phyloP scores from a whole-genome alignment of 768 basidiomycete genomes.

The Paxillus ammoniavirescens region DNA sequence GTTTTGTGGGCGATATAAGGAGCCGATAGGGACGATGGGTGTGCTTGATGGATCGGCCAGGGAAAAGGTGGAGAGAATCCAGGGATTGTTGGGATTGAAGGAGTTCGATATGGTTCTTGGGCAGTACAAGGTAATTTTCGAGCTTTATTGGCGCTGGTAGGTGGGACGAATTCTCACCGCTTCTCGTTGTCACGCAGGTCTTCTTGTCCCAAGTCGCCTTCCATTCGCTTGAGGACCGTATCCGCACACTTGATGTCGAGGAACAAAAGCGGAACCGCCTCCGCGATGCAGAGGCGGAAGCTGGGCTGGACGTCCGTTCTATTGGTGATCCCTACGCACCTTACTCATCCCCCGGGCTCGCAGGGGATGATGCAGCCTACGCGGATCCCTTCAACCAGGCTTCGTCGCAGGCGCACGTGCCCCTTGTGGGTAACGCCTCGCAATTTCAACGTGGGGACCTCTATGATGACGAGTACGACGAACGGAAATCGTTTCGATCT shows the following conservation, averaged over 20 bases:
- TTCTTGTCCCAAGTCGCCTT: constrained; percentile 87
- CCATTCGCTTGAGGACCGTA: constrained; percentile 83
- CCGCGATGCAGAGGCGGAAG: constrained; percentile 73
- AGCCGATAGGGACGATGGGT: constrained; percentile 56
- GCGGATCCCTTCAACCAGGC: constrained; percentile 49
- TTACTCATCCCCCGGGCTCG: constrained; percentile 52
- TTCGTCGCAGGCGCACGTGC: constrained; percentile 68
- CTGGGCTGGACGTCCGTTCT: constrained; percentile 57
- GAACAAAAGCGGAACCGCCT: constrained; percentile 81
- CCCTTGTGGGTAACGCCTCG: constrained; percentile 80
- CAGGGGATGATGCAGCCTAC: constrained; percentile 42
- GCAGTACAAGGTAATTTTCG: constrained; percentile 65
- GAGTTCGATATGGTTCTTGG: constrained; percentile 82
- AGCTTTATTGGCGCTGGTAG: background rate
- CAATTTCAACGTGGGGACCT: constrained; percentile 76
- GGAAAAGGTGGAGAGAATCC: constrained; percentile 60
- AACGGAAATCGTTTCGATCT: constrained; percentile 66
- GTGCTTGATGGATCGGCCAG: constrained; percentile 58
- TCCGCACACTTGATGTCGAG: constrained; percentile 81
- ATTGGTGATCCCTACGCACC: constrained; percentile 75
- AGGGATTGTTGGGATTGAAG: constrained; percentile 51
- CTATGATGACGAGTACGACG: constrained; percentile 80
- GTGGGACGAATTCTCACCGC: constrained; percentile 4
- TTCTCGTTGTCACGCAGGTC: constrained; percentile 50
- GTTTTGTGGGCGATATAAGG: constrained; percentile 80